A percentile compares a stretch with the other conserved stretches of the same genome.
These are phyloP conservation scores for Rhodotorula sp. DNA, from an alignment of 1,284 basidiomycete species.

Conservation along the genomic window DNA sequence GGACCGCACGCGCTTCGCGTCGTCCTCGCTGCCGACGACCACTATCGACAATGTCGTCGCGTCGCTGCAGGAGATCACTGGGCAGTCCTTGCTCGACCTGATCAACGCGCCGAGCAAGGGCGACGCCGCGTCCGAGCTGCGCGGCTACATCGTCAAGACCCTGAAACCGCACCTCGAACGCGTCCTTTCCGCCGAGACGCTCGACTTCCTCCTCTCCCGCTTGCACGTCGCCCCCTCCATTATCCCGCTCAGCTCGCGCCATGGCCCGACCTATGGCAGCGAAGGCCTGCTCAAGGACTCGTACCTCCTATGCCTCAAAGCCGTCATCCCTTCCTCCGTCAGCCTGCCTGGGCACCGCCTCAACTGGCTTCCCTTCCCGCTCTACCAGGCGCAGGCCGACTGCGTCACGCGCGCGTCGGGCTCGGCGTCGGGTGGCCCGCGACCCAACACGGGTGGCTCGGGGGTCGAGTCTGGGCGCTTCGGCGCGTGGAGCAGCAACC, in stretches of 20 bases:
- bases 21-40: not conserved
- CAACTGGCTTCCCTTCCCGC: constrained; percentile 53
- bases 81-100: constrained; percentile 29
- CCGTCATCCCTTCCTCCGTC: constrained; percentile 53
- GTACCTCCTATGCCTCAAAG: constrained; percentile 54
- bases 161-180: constrained; percentile 31
- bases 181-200: constrained; percentile 11
- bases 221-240: constrained; percentile 33
- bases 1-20: constrained; percentile 3
- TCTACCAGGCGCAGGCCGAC: constrained; percentile 54
- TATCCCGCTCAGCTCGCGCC: constrained; percentile 36
- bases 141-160: constrained; percentile 12
- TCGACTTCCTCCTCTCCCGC: constrained; percentile 22
- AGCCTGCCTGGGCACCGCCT: constrained; percentile 51
- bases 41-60: constrained; percentile 23
- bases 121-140: constrained; percentile 45
- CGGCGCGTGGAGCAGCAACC: constrained; percentile 3
- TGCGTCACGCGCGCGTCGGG: constrained; percentile 47
- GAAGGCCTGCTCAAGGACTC: constrained; percentile 44
- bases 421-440: not conserved
- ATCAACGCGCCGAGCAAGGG: not conserved
- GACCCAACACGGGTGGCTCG: constrained; percentile 16
- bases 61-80: constrained; percentile 13
- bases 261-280: constrained; percentile 37
- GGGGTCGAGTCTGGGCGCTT: constrained; percentile 3